A percentile compares a stretch with the other conserved stretches of the same genome.
Evolutionary conservation across 2,329 filamentous ascomycete species (phyloP).

Genomic region (Scedosporium apiospermum): DNA sequence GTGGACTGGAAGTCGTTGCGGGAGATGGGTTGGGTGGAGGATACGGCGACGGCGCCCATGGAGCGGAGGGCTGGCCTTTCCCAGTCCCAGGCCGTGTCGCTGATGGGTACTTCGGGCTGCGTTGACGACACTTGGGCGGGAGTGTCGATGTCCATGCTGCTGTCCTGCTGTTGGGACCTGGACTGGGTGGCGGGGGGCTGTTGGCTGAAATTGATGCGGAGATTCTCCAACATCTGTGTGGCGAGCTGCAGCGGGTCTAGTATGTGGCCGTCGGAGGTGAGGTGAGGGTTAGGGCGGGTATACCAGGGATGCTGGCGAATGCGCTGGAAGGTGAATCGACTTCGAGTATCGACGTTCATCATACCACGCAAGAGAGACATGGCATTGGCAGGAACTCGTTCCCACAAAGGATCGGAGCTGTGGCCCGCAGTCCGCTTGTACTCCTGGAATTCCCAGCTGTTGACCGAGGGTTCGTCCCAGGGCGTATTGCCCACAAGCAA

Average conservation of each 20-base stretch:
- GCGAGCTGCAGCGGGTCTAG: slow-evolving; percentile 75
- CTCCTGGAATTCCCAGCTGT: slow-evolving; percentile 86
- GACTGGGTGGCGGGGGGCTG: slow-evolving; percentile 43
- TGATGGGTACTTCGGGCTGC: slow-evolving; percentile 70
- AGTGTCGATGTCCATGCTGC: slow-evolving; percentile 64
- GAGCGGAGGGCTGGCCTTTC: slow-evolving; percentile 60
- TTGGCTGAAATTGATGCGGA: slow-evolving; percentile 79
- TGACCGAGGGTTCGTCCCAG: slow-evolving; percentile 83
- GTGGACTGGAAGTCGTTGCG: slow-evolving; percentile 16
- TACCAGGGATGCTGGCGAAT: slow-evolving; percentile 94
- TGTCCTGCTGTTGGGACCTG: slow-evolving; percentile 14
- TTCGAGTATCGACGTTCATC: slow-evolving; percentile 69
- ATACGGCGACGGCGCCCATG: slow-evolving; percentile 30
- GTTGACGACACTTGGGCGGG: slow-evolving; percentile 58
- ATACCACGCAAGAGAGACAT: slow-evolving; percentile 83
- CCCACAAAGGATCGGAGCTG: slow-evolving; percentile 79
- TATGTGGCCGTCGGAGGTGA: slow-evolving; percentile 64
- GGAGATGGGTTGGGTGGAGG: slow-evolving; percentile 40
- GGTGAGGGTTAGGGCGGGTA: slow-evolving; percentile 68
- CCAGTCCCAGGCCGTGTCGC: slow-evolving; percentile 77
- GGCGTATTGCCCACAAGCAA: slow-evolving; percentile 92
- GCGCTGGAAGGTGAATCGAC: slow-evolving; percentile 76
- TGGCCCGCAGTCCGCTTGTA: slow-evolving; percentile 73
- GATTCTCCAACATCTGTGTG: slow-evolving; percentile 87
- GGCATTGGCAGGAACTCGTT: slow-evolving; percentile 61